A percentile compares a stretch with the other conserved stretches of the same genome.
Conservation (phyloP, 1,139 yeast species). For the Taphrina pruni region DNA sequence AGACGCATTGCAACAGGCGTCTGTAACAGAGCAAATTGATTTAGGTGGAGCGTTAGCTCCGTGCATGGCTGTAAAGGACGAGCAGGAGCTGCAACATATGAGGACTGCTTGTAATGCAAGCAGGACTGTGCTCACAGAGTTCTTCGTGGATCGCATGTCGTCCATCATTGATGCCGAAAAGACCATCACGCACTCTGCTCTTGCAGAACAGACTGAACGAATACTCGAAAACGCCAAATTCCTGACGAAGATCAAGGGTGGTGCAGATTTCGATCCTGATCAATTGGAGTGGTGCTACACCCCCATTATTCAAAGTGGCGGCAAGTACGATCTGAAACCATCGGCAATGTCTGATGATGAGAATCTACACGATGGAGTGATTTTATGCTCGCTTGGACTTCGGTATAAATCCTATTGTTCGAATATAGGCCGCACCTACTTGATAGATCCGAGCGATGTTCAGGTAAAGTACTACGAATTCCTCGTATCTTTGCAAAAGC, state of each 20-base stretch:
- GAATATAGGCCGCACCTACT: slow-evolving; percentile 82
- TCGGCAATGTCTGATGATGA: slow-evolving; percentile 78
- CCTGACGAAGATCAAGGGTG: slow-evolving; percentile 53
- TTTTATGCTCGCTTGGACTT: slow-evolving; percentile 81
- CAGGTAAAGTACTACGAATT: slow-evolving; percentile 82
- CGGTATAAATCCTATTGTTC: slow-evolving; percentile 91
- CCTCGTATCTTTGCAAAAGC: slow-evolving; percentile 65
- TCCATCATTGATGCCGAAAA: slow-evolving; percentile 84
- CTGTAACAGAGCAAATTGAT: slow-evolving; percentile 61
- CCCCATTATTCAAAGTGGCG: slow-evolving; percentile 90
- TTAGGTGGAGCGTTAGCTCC: slow-evolving; percentile 61
- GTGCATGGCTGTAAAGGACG: slow-evolving; percentile 78
- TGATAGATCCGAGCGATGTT: slow-evolving; percentile 82
- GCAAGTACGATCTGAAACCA: slow-evolving; percentile 80
- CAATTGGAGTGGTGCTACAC: slow-evolving; percentile 92
- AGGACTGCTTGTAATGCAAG: slow-evolving; percentile 79
- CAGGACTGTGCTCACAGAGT: slow-evolving; percentile 74
- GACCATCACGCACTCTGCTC: slow-evolving; percentile 71
- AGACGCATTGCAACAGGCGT: slow-evolving; percentile 51
- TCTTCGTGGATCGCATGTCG: slow-evolving; percentile 87
- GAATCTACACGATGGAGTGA: slow-evolving; percentile 75
- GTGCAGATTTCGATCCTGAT: slow-evolving; percentile 62
- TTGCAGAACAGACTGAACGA: slow-evolving; percentile 78
- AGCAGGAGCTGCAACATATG: slow-evolving; percentile 65
- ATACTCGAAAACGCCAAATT: slow-evolving; percentile 80